A percentile compares a stretch with the other conserved stretches of the same genome.
These are phyloP conservation scores for Ambrosiella cleistominuta DNA, from an alignment of 2,329 filamentous ascomycete species.

Conservation along the genomic window DNA sequence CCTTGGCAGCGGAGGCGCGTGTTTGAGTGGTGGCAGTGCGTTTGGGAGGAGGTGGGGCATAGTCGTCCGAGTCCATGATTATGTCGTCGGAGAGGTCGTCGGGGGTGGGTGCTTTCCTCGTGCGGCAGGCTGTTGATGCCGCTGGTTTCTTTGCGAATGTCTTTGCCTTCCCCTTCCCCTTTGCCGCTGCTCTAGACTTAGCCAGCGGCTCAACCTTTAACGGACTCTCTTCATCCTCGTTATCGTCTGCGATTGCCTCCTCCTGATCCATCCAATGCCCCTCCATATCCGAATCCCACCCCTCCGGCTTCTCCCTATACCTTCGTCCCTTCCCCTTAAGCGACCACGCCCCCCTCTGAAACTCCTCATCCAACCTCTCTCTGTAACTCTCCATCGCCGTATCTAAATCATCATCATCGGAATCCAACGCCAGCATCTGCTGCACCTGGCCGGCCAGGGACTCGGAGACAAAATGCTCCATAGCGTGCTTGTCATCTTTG, in stretches of 20 bases:
- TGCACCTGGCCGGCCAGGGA: slow-evolving; percentile 54
- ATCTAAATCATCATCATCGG: slow-evolving; percentile 49
- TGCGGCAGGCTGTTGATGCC: slow-evolving; percentile 17
- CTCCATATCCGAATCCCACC: slow-evolving; percentile 81
- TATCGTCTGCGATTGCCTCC: slow-evolving; percentile 36
- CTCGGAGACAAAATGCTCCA: slow-evolving; percentile 64
- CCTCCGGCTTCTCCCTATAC: slow-evolving; percentile 43
- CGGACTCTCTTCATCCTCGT: slow-evolving; percentile 32
- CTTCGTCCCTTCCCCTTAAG: slow-evolving; percentile 23
- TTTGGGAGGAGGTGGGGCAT: slow-evolving; percentile 17
- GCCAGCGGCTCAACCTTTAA: slow-evolving; percentile 20
- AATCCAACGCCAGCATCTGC: slow-evolving; percentile 47
- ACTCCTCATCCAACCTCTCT: slow-evolving; percentile 51
- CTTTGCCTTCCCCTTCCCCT: slow-evolving; percentile 18
- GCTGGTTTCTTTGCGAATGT: slow-evolving; percentile 25
- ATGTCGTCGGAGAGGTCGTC: slow-evolving; percentile 34
- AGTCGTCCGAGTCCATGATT: slow-evolving; percentile 22
- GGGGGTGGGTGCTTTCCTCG: slow-evolving; percentile 23
- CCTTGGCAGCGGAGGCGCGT: not conserved
- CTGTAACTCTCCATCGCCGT: slow-evolving; percentile 58
- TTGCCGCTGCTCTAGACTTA: slow-evolving; percentile 21
- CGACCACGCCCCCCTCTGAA: slow-evolving; percentile 43
- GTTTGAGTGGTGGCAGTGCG: slow-evolving; percentile 16
- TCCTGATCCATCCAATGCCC: slow-evolving; percentile 72
- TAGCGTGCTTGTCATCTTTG: slow-evolving; percentile 86